A percentile compares a stretch with the other conserved stretches of the same genome.
These are phyloP conservation scores for Triticum turgidum DNA, from an alignment of 176 grass and related monocot species.

Conservation along the genomic window DNA sequence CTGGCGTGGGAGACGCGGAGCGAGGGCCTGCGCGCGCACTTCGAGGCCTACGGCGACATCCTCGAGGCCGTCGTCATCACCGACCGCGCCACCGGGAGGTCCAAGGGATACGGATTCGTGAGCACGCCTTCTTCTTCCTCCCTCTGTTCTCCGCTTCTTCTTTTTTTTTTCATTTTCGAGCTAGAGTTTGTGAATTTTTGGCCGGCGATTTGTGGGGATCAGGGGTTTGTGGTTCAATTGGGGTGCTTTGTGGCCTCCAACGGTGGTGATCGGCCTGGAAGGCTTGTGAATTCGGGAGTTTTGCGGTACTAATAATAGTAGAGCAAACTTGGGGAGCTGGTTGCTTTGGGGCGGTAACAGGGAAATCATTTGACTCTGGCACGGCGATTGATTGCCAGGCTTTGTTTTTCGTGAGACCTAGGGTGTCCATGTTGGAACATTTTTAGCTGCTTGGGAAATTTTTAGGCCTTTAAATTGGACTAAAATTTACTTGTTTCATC, in stretches of 20 bases:
- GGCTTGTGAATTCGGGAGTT: conserved; percentile 13
- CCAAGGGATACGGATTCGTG: conserved; percentile 77
- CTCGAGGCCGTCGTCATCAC: conserved; percentile 78
- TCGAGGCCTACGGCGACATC: conserved; percentile 54
- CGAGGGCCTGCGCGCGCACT: conserved; percentile 62
- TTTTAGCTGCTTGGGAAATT: neutral
- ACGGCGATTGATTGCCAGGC: too few species aligned
- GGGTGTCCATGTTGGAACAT: neutral
- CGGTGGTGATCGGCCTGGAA: neutral
- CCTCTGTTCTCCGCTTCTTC: neutral
- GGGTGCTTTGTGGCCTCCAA: neutral
- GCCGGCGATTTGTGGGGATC: neutral
- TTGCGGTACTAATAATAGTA: neutral
- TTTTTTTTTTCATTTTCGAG: neutral
- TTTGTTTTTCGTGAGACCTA: neutral
- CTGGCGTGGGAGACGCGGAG: conserved; percentile 70
- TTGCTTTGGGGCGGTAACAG: neutral
- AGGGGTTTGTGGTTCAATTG: conserved; percentile 29
- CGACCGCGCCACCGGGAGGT: conserved; percentile 61
- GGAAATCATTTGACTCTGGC: neutral
- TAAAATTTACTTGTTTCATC: neutral
- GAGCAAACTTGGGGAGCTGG: neutral
- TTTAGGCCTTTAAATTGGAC: neutral
- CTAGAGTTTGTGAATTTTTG: neutral
- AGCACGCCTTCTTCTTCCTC: conserved; percentile 7